phyloP scores from a whole-genome alignment of 2,329 filamentous ascomycete genomes.

The Penicillium italicum region DNA sequence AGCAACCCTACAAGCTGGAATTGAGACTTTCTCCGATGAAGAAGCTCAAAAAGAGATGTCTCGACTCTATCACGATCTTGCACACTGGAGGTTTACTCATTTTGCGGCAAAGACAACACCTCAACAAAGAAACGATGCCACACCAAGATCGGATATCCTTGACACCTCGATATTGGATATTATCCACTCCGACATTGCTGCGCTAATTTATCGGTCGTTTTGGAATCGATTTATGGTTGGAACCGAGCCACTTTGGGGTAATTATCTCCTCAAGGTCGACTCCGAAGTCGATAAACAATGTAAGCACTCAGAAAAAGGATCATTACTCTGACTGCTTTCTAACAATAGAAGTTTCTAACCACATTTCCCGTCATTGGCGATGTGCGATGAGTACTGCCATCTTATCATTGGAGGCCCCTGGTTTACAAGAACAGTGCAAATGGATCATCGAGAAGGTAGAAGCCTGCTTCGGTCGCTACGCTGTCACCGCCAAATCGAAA shows the following conservation, averaged over 20 bases:
- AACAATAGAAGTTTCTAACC: constrained; percentile 5
- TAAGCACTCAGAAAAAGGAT: neutral
- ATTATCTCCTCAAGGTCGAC: constrained; percentile 1
- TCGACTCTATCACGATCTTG: constrained; percentile 9
- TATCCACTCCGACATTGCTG: neutral
- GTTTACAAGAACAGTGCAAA: neutral
- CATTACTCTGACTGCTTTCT: neutral
- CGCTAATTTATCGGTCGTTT: neutral
- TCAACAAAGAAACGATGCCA: neutral
- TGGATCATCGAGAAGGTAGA: neutral
- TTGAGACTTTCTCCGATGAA: constrained; percentile 13
- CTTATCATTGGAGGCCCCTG: neutral
- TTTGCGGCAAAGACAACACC: neutral
- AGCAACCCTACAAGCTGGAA: neutral
- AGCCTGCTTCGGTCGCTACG: neutral
- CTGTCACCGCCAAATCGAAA: neutral
- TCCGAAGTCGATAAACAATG: constrained; percentile 5
- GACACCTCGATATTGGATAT: neutral
- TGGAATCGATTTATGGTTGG: constrained; percentile 7
- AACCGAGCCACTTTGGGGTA: neutral
- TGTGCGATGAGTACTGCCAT: constrained; percentile 17
- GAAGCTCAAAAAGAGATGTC: constrained; percentile 9
- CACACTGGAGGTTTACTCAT: constrained; percentile 13
- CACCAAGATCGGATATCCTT: neutral
- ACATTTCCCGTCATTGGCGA: constrained; percentile 19